phyloP scores from a whole-genome alignment of 495 filamentous ascomycete species.

The Aspergillus nidulans region DNA sequence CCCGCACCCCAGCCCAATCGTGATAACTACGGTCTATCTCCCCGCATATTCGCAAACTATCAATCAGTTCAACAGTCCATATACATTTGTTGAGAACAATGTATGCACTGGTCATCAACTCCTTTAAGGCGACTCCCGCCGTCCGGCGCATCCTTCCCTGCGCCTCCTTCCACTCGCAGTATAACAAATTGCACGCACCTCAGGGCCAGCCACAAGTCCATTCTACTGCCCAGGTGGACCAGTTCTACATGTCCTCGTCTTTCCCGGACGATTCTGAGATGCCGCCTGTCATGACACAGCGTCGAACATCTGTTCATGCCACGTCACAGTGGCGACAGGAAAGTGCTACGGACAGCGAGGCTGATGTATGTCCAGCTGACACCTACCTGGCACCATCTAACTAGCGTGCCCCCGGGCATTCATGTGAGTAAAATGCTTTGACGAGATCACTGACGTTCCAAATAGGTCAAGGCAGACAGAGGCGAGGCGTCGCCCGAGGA shows the following conservation, averaged over 20 bases:
- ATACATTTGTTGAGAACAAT: background rate
- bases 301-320: background rate
- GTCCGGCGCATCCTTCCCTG: constrained; percentile 5
- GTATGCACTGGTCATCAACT: background rate
- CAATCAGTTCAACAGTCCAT: background rate
- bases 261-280: constrained; percentile 20
- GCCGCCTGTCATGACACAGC: constrained; percentile 11
- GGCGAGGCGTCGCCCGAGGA: constrained; percentile 14
- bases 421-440: background rate
- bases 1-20: background rate
- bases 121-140: constrained; percentile 2
- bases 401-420: too few relatives aligned
- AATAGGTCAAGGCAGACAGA: constrained; percentile 22
- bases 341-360: constrained; percentile 21
- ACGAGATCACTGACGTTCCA: background rate
- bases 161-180: constrained; percentile 13
- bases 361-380: constrained; percentile 8
- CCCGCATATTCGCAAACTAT: background rate
- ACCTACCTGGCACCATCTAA: background rate
- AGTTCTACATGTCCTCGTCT: constrained; percentile 17
- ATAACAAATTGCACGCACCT: background rate
- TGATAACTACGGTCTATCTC: too few relatives aligned
- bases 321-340: constrained; percentile 15
- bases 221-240: constrained; percentile 14
- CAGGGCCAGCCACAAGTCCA: background rate